Percentiles rank a stretch among this genome's conserved stretches.
These are phyloP conservation scores for Saccharomycopsis fibuligera DNA, from an alignment of 805 yeast genomes.

Conservation along the genomic window DNA sequence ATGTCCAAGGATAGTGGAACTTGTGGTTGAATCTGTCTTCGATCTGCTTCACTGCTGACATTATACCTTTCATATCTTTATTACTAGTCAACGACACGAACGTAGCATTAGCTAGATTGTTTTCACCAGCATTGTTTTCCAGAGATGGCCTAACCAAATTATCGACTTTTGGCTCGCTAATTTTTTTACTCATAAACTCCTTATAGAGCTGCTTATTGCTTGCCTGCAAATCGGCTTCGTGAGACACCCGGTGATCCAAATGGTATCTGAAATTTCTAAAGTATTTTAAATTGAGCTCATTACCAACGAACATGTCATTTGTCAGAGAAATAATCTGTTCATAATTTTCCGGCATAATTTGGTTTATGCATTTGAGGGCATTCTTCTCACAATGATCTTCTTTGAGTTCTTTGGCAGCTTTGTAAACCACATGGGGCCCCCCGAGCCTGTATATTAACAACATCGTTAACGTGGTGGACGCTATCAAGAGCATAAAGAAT, in stretches of 20 bases:
- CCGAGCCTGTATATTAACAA: neutral
- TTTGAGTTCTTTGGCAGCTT: neutral
- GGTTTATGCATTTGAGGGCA: slow-evolving; percentile 1
- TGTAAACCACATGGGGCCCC: neutral
- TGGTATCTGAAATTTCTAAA: slow-evolving; percentile 13
- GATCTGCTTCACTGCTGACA: slow-evolving; percentile 48
- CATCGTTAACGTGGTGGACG: neutral
- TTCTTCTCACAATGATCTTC: slow-evolving; percentile 2
- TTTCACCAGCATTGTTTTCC: neutral
- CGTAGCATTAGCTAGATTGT: slow-evolving; percentile 56
- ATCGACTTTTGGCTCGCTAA: slow-evolving; percentile 43
- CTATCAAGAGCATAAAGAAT: neutral
- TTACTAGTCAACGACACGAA: slow-evolving; percentile 64
- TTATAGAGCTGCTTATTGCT: slow-evolving; percentile 35
- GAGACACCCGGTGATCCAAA: slow-evolving; percentile 7
- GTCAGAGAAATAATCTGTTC: neutral
- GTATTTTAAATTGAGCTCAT: slow-evolving; percentile 5
- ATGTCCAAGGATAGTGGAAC: slow-evolving; percentile 75
- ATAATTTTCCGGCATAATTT: slow-evolving; percentile 3
- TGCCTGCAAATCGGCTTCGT: neutral
- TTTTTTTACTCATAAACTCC: slow-evolving; percentile 30
- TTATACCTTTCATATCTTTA: slow-evolving; percentile 43
- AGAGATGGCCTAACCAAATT: slow-evolving; percentile 29
- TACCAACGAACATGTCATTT: neutral
- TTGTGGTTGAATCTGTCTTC: slow-evolving; percentile 62